Evolutionary conservation across 2,329 filamentous ascomycete species (phyloP), one percentile per base, ranked within the genome.

Genomic region (Apiospora koreana): DNA sequence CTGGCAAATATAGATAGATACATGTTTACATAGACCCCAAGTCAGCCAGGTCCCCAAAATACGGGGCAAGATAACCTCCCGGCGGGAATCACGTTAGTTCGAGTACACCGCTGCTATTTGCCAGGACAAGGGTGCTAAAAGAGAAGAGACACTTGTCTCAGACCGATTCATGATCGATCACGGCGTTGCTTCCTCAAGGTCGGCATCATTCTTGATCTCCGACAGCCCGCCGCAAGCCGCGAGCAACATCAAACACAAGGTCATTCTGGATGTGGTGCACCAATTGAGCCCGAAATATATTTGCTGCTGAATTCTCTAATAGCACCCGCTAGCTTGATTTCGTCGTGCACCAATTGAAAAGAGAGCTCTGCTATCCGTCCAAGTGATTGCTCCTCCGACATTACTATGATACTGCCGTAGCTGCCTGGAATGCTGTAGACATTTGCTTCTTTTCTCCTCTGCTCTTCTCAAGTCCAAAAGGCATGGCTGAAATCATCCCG

Each of bases 401-500:
- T 38, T 62, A 62, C 31, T 62, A 62, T 62, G 54, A 62, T 62
- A 62, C 54, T 62, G 54, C 54, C 54, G 54, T 38, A 62, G 54
- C 54, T 38, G 31, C 54, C 54, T 38, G 31, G 54, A 38, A 38
- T 38, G 54, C 54, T 38, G 31, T 62, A 38, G 54, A 62, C 54
- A 62, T n/a, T 18, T 38, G 54, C 54, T 62, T 31, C 35, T 62
- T 62, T 62, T 58, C 50, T 62, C 28, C 50, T 38, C 54, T 62
- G 54, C 54, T 62, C 54, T 38, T 38, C 54, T 62, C 54, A 62
- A 62, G 54, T 62, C 54, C 54, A 35, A 62, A 62, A 62, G 54
- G 54, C 54, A 62, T 62, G 54, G 54, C 54, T 62, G 54, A 62
- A 62, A 62, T 62, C 54, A 62, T 62, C 54, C 54, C 54, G 21